Base-by-base conservation (phyloP, 108 stramenopile species). In the Aurantiochytrium sp. region DNA sequence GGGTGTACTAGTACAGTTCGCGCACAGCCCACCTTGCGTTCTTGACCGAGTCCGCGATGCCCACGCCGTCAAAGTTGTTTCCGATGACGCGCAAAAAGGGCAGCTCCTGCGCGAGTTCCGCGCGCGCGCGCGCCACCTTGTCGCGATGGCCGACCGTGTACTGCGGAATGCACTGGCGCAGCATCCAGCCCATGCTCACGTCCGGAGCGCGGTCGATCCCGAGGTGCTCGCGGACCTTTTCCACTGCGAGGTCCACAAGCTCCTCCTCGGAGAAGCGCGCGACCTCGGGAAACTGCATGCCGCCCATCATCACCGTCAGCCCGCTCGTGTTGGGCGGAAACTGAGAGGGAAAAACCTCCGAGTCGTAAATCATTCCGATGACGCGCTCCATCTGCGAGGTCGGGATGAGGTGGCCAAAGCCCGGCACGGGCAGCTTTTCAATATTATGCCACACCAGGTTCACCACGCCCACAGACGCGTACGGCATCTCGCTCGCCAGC, bases 281-380 rank as follows among this genome's bases (percentile, higher is more conserved):
- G 39, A 48, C 39, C 24, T 81, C 73, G 39, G 73, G 73, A 48
- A 81, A 81, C 24, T 81, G 39, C 42, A 48, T 48, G 39, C 73
- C 73, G 45, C 73, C 73, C 39, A 81, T 81, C 73, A 81, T 81
- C 73, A 81, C 73, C 45, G 73, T 81, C 12, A 81, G 45, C 39
- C 42, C 73, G 2, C 73, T 48, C n/a, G 39, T 27, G 12, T 12
- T 24, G 6, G 10, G 10, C 10, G 73, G 12, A 27, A 48, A 48
- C 30, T 81, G 73, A 24, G 73, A 81, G 24, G 73, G 73, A 48
- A 81, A 81, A 6, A 81, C 73, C 73, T 81, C 73, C n/a, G 42
- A 48, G 45, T 81, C 73, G 24, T 81, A 81, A 48, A 81, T 81
- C 42, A 81, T 48, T 41, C 73, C 73, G 32, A 81, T 41, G 19